Evolutionary conservation across 2,329 filamentous ascomycete species (phyloP).

Genomic region (Coniochaeta sp.): DNA sequence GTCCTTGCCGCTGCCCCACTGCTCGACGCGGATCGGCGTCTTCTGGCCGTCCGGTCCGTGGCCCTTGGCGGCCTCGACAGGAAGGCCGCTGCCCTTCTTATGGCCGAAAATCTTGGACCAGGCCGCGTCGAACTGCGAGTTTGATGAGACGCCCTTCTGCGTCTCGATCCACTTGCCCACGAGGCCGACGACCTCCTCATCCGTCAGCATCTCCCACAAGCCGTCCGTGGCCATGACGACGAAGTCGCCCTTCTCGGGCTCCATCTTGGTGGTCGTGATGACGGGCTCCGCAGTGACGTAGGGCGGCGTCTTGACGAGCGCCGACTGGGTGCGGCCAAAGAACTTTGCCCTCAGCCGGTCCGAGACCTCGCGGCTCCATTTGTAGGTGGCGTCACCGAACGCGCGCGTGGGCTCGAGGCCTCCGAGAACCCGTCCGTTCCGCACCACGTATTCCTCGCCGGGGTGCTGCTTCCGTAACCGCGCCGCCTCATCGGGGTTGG

Average conservation of each 20-base stretch:
- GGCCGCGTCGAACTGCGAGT: constrained; percentile 59
- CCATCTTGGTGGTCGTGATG: constrained; percentile 85
- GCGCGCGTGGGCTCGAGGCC: constrained; percentile 88
- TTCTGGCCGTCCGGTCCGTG: constrained; percentile 62
- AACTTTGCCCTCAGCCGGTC: constrained; percentile 76
- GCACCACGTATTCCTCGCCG: constrained; percentile 78
- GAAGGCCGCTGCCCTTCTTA: constrained; percentile 47
- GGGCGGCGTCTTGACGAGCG: constrained; percentile 79
- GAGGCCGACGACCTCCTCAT: constrained; percentile 93
- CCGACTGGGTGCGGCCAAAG: constrained; percentile 74
- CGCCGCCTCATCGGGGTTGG: constrained; percentile 75
- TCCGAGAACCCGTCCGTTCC: constrained; percentile 84
- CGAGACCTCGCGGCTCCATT: constrained; percentile 84
- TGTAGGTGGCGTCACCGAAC: constrained; percentile 95
- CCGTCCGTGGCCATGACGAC: constrained; percentile 95
- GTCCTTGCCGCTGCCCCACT: constrained; percentile 77
- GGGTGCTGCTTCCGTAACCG: constrained; percentile 83
- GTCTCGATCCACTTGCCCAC: constrained; percentile 95
- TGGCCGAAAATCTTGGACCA: constrained; percentile 62
- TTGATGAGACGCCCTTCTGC: constrained; percentile 44
- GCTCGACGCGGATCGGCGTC: constrained; percentile 78
- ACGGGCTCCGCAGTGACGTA: constrained; percentile 97
- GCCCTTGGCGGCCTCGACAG: constrained; percentile 60
- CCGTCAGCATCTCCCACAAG: constrained; percentile 98
- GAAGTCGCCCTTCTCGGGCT: constrained; percentile 87